phyloP scores from a whole-genome alignment of 2,329 filamentous ascomycete species.

The Claviceps pusilla region DNA sequence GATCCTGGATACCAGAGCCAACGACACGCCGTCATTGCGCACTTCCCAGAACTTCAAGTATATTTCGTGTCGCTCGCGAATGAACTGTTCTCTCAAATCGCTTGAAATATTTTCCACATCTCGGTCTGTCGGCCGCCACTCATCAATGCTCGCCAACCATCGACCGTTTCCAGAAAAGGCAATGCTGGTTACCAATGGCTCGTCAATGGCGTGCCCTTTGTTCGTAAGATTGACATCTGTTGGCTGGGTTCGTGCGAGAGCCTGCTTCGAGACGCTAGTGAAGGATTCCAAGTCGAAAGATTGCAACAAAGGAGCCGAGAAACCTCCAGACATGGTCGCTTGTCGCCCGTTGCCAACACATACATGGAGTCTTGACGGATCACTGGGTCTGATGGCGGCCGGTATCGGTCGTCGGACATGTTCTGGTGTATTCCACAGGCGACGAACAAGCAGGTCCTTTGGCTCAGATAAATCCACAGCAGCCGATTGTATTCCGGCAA shows the following conservation, averaged over 20 bases:
- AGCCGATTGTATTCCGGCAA: conserved; percentile 64
- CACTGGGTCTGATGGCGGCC: conserved; percentile 45
- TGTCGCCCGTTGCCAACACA: conserved; percentile 50
- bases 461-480: conserved; percentile 34
- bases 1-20: conserved; percentile 69
- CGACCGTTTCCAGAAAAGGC: conserved; percentile 65
- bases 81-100: conserved; percentile 28
- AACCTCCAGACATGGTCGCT: conserved; percentile 35
- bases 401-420: conserved; percentile 37
- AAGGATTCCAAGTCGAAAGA: conserved; percentile 72
- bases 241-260: conserved; percentile 72
- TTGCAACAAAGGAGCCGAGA: conserved; percentile 52
- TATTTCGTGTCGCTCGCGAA: conserved; percentile 48
- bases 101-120: conserved; percentile 41
- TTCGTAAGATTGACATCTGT: conserved; percentile 66
- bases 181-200: conserved; percentile 64
- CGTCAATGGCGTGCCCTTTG: conserved; percentile 54
- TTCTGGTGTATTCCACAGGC: conserved; percentile 32
- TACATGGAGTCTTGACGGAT: conserved; percentile 50
- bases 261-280: conserved; percentile 70
- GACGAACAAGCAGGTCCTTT: conserved; percentile 37
- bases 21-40: conserved; percentile 38
- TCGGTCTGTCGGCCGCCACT: conserved; percentile 62
- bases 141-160: conserved; percentile 85
- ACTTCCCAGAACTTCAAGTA: conserved; percentile 84